Evolutionary conservation across 2,329 filamentous ascomycete genomes (phyloP).

Genomic region (Tolypocladium nubicola): DNA sequence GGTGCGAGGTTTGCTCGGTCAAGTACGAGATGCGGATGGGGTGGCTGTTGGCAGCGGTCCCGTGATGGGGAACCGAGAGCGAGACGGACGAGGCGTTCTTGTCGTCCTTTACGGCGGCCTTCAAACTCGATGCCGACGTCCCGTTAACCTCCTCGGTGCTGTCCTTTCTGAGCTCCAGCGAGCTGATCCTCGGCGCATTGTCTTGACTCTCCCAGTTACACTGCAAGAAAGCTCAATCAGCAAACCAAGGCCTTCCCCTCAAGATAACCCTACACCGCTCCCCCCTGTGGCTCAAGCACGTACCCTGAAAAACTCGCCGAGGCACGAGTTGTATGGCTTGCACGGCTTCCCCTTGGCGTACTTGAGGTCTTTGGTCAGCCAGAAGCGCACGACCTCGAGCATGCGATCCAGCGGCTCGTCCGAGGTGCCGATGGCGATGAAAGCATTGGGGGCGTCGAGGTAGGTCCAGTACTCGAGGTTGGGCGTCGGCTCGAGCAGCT

Average conservation of each 20-base stretch:
- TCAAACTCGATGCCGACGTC: conserved; percentile 33
- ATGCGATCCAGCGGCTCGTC: conserved; percentile 88
- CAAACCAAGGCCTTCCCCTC: background rate
- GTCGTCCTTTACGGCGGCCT: conserved; percentile 31
- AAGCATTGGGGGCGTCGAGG: conserved; percentile 86
- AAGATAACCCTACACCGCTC: background rate
- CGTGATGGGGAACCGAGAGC: conserved; percentile 39
- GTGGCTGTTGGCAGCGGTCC: conserved; percentile 32
- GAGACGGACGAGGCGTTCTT: conserved; percentile 37
- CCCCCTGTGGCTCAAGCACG: conserved; percentile 16
- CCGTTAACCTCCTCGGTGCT: conserved; percentile 26
- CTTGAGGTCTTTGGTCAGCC: conserved; percentile 99
- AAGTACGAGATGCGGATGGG: conserved; percentile 80
- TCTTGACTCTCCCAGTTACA: conserved; percentile 94
- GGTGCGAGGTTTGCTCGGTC: conserved; percentile 95
- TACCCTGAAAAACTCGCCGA: conserved; percentile 95
- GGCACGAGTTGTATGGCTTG: conserved; percentile 96
- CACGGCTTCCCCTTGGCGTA: conserved; percentile 97
- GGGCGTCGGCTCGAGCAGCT: conserved; percentile 89
- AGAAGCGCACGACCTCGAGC: conserved; percentile 89
- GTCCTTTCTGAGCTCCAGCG: conserved; percentile 26
- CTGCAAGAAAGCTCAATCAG: conserved; percentile 28
- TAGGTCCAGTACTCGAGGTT: conserved; percentile 99
- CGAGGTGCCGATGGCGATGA: conserved; percentile 73
- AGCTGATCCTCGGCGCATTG: conserved; percentile 55